Percentiles rank a stretch among this genome's conserved stretches.
Evolutionary conservation across 805 yeast genomes (phyloP).

Genomic region (Yarrowia osloensis): DNA sequence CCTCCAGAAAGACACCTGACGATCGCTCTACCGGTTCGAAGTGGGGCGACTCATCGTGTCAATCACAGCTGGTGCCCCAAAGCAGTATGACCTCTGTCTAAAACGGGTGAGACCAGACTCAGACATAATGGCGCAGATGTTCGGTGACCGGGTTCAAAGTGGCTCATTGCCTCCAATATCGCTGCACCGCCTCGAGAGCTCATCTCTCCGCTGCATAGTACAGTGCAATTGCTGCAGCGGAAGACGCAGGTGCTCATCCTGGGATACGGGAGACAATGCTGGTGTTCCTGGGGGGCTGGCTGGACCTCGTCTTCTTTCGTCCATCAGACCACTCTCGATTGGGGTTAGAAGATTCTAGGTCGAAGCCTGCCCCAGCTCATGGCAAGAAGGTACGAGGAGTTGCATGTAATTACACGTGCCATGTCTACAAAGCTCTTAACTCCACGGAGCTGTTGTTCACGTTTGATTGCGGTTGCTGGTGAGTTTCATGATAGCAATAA

Average conservation of each 20-base stretch:
- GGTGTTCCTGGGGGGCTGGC: neutral
- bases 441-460: neutral
- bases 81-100: neutral
- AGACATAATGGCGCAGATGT: neutral
- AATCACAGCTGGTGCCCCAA: neutral
- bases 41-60: neutral
- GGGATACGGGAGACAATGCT: neutral
- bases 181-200: neutral
- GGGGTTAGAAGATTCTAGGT: neutral
- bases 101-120: neutral
- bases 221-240: neutral
- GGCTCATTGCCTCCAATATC: neutral
- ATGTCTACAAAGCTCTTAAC: too few relatives aligned
- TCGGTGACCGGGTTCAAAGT: neutral
- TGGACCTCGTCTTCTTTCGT: neutral
- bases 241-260: constrained; percentile 15
- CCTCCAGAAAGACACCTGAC: neutral
- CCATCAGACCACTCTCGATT: neutral
- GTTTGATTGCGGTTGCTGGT: too few relatives aligned
- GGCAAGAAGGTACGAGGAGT: neutral
- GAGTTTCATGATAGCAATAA: too few relatives aligned
- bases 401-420: neutral
- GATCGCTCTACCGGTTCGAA: neutral
- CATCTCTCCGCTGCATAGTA: neutral
- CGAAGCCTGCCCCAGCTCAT: neutral